These are phyloP conservation scores for Ulota crispa DNA, from an alignment of 225 moss, liverwort and hornwort species.

Conservation along the genomic window DNA sequence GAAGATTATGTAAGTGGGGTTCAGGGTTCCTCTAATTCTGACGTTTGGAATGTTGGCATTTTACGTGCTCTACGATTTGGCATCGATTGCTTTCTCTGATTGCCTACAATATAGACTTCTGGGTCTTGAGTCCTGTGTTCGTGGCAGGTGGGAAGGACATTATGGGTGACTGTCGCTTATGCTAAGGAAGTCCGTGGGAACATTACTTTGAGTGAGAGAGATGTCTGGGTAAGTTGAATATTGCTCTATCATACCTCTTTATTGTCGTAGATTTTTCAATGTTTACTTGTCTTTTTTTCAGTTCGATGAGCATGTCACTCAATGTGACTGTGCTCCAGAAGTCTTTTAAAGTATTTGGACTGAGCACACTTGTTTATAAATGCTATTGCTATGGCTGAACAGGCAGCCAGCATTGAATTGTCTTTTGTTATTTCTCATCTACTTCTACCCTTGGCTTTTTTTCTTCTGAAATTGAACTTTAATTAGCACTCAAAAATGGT, in stretches of 20 bases:
- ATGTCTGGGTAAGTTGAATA: slow-evolving; percentile 43
- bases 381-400: background rate
- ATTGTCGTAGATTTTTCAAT: background rate
- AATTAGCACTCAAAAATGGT: background rate
- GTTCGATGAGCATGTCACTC: background rate
- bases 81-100: background rate
- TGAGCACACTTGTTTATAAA: background rate
- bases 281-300: background rate
- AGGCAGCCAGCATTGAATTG: background rate
- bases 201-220: slow-evolving; percentile 44
- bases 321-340: background rate
- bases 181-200: slow-evolving; percentile 36
- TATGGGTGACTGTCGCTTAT: slow-evolving; percentile 37
- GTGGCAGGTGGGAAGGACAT: slow-evolving; percentile 44
- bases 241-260: background rate
- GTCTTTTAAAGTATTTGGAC: background rate
- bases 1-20: slow-evolving; percentile 45
- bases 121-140: background rate
- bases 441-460: background rate
- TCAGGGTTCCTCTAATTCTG: background rate
- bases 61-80: background rate
- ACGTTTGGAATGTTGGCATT: background rate
- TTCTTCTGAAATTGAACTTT: background rate
- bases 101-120: background rate
- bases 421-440: background rate